Percentiles rank a stretch among this genome's conserved stretches.
phyloP scores from a whole-genome alignment of 768 basidiomycete genomes.

The Tricholoma sp. region DNA sequence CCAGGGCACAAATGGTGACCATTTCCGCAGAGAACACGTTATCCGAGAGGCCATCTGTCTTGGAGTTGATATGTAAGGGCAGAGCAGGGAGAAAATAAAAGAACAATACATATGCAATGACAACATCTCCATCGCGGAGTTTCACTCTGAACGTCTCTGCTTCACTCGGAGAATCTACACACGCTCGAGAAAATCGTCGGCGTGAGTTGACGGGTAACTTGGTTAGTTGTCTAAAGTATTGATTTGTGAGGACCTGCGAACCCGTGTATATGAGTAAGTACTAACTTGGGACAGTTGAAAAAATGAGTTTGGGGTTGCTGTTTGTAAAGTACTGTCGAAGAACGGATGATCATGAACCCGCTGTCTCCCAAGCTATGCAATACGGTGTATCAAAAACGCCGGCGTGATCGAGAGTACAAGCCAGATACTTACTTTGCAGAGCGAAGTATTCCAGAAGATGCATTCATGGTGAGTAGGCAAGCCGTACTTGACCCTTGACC shows the following conservation, averaged over 20 bases:
- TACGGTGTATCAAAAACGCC: neutral
- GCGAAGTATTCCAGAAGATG: slow-evolving; percentile 67
- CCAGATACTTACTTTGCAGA: slow-evolving; percentile 61
- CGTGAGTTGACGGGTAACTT: slow-evolving; percentile 43
- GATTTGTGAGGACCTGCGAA: slow-evolving; percentile 11
- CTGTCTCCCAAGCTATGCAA: slow-evolving; percentile 67
- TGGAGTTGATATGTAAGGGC: neutral
- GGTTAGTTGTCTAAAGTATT: slow-evolving; percentile 42
- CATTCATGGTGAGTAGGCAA: slow-evolving; percentile 68
- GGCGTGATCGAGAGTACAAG: neutral
- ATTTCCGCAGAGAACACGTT: slow-evolving; percentile 71
- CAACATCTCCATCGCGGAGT: slow-evolving; percentile 46
- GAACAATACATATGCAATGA: slow-evolving; percentile 41
- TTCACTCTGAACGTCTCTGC: slow-evolving; percentile 41
- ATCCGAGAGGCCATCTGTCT: slow-evolving; percentile 55
- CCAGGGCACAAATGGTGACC: slow-evolving; percentile 61
- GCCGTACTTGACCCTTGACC: slow-evolving; percentile 77
- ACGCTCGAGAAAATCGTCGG: slow-evolving; percentile 43
- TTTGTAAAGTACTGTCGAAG: slow-evolving; percentile 55
- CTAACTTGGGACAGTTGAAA: slow-evolving; percentile 53
- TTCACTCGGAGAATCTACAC: slow-evolving; percentile 46
- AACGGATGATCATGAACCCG: slow-evolving; percentile 67
- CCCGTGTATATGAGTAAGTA: slow-evolving; percentile 10
- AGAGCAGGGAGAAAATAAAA: slow-evolving; percentile 16
- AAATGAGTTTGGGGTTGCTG: slow-evolving; percentile 47